phyloP scores from a whole-genome alignment of 345 rosid species.

The Brassica napus region DNA sequence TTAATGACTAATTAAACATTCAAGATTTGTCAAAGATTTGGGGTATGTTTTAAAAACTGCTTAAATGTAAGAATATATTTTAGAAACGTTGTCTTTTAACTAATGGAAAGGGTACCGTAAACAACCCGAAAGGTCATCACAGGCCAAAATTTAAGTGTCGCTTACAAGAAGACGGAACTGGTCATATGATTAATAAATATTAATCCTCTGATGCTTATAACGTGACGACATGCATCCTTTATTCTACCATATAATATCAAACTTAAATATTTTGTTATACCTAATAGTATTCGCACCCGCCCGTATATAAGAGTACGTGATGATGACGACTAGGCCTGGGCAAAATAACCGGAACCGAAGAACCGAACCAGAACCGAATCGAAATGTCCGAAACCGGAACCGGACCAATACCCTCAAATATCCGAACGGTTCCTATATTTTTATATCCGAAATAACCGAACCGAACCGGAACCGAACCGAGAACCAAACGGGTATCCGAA shows the following conservation, averaged over 20 bases:
- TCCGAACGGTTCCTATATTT: no score
- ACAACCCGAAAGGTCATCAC: conserved; percentile 30
- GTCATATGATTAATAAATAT: conserved; percentile 1
- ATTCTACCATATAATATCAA: neutral
- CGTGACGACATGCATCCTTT: conserved; percentile 38
- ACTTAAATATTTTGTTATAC: neutral
- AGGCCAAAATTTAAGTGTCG: conserved; percentile 13
- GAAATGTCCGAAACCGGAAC: no score
- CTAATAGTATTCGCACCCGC: neutral
- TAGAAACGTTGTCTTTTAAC: conserved; percentile 17
- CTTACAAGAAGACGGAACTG: conserved; percentile 17
- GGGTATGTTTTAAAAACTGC: neutral
- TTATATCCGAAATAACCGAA: no score
- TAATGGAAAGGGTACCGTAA: conserved; percentile 6
- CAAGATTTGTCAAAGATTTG: conserved; percentile 29
- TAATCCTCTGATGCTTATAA: conserved; percentile 22
- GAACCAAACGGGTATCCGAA: no score
- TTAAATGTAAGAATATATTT: neutral
- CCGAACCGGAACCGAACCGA: no score
- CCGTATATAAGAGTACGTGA: neutral
- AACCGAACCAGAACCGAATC: no score
- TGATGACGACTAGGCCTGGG: neutral
- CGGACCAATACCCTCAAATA: no score
- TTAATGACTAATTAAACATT: conserved; percentile 8
- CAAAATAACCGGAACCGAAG: no score